Evolutionary conservation across 78 protist genomes (phyloP), one percentile per base, ranked within the genome.

Genomic region (Emiliania huxleyi): DNA sequence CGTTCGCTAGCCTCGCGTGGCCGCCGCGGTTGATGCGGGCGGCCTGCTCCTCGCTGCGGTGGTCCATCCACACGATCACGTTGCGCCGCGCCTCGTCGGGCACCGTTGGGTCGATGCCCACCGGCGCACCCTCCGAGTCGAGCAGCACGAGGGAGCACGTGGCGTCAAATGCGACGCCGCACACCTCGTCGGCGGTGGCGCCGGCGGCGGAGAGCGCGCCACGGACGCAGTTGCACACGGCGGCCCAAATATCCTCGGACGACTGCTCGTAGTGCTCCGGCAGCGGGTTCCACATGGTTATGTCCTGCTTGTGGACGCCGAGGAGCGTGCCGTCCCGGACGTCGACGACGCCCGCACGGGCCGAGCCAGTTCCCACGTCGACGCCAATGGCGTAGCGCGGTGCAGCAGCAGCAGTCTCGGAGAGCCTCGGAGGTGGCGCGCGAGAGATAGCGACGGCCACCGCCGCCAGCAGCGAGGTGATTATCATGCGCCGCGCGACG

Each of bases 41-140:
- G 33, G 96, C 91, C 81, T 93, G 42, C 75, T 62, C 75, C 4
- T 3, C 2, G n/a, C 95, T 91, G 15, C 96, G 91, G 69, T 94
- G 96, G 79, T 92, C 94, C 88, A 79, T 23, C 96, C 96, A 93
- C 37, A 93, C 25, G 73, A 93, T 93, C 25, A 93, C 33, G 55
- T 93, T 84, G 37, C 83, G 45, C 77, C 19, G 91, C 22, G 56
- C 69, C 12, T 8, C 89, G 25, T 52, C 62, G 25, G 22, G 37
- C 55, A 15, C 35, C 4, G 0, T 2, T 22, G 87, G 87, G 12
- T 40, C 87, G 19, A 11, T 56, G 22, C 56, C 89, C 38, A 44
- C 49, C 3, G 87, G 52, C 1, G 8, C 4, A 2, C 12, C 37
- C 22, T 26, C 55, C 15, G 37, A 26, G 21, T 25, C 87, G 48